Evolutionary conservation across 768 basidiomycete genomes (phyloP), one percentile per base, ranked within the genome.

Genomic region (Pleurotus tuber-regium): DNA sequence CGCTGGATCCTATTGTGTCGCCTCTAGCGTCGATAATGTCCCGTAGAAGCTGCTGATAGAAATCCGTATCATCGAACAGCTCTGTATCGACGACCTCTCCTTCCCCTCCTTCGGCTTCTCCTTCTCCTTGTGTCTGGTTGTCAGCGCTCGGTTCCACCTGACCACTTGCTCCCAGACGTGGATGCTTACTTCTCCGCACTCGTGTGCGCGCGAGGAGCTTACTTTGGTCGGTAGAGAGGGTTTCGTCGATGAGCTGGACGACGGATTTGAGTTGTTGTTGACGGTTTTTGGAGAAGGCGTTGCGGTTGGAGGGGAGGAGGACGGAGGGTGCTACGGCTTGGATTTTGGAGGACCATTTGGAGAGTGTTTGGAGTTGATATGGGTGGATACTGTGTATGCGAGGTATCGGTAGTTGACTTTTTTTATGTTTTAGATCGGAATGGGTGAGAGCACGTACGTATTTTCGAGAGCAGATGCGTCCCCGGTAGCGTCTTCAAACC

Each of bases 281-380:
- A 33, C 74, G 75, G 62, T 72, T 73, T 70, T 73, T 79, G 36
- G 77, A 77, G 66, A 92, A 92, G 4, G 86, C 71, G 51, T 82
- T 84, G n/a, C 81, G 80, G 57, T 82, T 87, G 10, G 79, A 81
- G 36, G 86, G 84, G 4, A 85, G 74, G 10, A 90, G 80, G 35
- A 78, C 84, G 5, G 86, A 84, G 9, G 92, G 86, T 2, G 93
- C 82, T 4, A 97, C 94, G 1, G 95, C 90, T 61, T 94, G 90
- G 31, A 98, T 89, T 72, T 98, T 99, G 21, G 86, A 77, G 8
- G 93, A 97, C 97, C 97, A 99, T 68, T 98, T 98, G 31, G 79
- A 73, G 21, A 99, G 77, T 1, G 90, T 94, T 54, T 84, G 82
- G 36, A 92, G 64, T 10, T 88, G 75, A 54, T 87, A 75, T 2